phyloP scores from a whole-genome alignment of 352 stramenopile genomes.

The Globisporangium rhizosaccharum region DNA sequence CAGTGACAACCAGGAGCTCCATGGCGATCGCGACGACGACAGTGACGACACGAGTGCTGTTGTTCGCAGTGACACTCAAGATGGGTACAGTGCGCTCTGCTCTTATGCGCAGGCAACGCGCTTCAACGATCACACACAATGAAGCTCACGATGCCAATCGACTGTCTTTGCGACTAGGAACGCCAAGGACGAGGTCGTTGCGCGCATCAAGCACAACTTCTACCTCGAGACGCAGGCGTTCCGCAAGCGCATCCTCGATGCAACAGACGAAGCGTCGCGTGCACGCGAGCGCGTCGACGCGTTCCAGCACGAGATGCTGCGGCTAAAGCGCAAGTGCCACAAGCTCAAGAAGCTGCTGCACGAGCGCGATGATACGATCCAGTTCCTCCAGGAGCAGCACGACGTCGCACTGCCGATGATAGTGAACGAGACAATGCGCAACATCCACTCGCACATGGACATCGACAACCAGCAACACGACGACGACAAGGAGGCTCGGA shows the following conservation, averaged over 20 bases:
- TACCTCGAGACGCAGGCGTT: slow-evolving; percentile 48
- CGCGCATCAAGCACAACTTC: slow-evolving; percentile 57
- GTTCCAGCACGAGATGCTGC: slow-evolving; percentile 38
- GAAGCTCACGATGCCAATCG: too few species aligned
- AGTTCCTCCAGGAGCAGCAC: slow-evolving; percentile 43
- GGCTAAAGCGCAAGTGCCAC: slow-evolving; percentile 43
- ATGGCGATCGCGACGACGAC: too few species aligned
- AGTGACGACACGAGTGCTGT: too few species aligned
- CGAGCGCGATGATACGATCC: slow-evolving; percentile 50
- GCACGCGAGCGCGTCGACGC: slow-evolving; percentile 25
- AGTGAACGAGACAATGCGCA: slow-evolving; percentile 61
- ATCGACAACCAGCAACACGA: slow-evolving; percentile 12
- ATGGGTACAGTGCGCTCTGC: too few species aligned
- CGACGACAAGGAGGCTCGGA: slow-evolving; percentile 8
- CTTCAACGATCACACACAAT: too few species aligned
- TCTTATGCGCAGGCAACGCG: too few species aligned
- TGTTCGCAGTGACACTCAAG: too few species aligned
- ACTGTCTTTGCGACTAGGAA: too few species aligned
- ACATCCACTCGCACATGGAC: slow-evolving; percentile 33
- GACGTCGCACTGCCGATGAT: slow-evolving; percentile 45
- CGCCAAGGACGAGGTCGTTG: slow-evolving; percentile 18
- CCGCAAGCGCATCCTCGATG: slow-evolving; percentile 28
- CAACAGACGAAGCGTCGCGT: slow-evolving; percentile 18
- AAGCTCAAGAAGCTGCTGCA: slow-evolving; percentile 56
- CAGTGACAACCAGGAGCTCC: too few species aligned